Conservation (phyloP, 495 filamentous ascomycete genomes). For the Neurospora sp. region DNA sequence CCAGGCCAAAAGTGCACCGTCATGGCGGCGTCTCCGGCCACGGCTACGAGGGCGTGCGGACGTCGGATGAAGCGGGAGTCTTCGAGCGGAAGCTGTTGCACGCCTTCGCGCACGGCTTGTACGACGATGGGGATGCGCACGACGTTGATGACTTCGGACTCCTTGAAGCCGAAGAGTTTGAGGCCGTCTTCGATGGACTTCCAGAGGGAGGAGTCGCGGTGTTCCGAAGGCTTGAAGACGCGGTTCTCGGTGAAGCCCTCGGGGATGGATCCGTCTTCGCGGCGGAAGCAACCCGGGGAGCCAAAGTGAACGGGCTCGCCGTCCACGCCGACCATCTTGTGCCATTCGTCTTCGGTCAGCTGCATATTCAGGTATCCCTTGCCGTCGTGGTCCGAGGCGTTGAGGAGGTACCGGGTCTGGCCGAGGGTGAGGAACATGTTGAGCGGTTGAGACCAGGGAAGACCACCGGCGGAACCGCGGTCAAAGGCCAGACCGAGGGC, state of each 20-base stretch:
- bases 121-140: constrained; percentile 31
- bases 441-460: constrained; percentile 29
- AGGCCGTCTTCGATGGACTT: constrained; percentile 28
- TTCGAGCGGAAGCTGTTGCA: constrained; percentile 19
- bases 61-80: constrained; percentile 19
- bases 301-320: constrained; percentile 28
- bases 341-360: constrained; percentile 30
- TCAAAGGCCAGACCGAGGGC: constrained; percentile 29
- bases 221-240: constrained; percentile 24
- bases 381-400: constrained; percentile 28
- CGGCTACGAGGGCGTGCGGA: constrained; percentile 22
- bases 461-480: constrained; percentile 16
- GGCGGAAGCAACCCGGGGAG: constrained; percentile 19
- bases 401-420: constrained; percentile 28
- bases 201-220: constrained; percentile 22
- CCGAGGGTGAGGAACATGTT: constrained; percentile 32
- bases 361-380: constrained; percentile 32
- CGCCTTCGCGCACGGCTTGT: constrained; percentile 28
- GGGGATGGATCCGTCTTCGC: constrained; percentile 21
- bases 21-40: constrained; percentile 25
- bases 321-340: constrained; percentile 26
- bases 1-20: constrained; percentile 29
- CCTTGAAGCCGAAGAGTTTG: constrained; percentile 31
- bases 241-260: constrained; percentile 19
- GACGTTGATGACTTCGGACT: constrained; percentile 30